Conservation (phyloP, 2,329 filamentous ascomycete genomes). For the Stachybotrys elegans region DNA sequence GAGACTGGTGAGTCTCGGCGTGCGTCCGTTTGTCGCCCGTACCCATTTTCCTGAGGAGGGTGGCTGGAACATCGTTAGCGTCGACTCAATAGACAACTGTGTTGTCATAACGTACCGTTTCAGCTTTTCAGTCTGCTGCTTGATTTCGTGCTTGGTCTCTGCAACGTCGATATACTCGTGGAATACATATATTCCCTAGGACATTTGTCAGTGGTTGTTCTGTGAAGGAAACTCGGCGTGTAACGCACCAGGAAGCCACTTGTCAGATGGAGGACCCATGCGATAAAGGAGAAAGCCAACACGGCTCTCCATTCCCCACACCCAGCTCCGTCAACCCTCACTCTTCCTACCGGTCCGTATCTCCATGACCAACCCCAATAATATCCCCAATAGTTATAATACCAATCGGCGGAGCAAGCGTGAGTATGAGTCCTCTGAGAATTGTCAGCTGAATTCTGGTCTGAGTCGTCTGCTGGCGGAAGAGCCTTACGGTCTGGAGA, state of each 20-base stretch:
- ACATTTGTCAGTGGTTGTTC: not conserved
- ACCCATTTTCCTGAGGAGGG: too few species aligned
- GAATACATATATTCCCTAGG: not conserved
- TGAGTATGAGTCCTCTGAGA: conserved; percentile 9
- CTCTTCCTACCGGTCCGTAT: conserved; percentile 8
- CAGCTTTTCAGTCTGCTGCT: not conserved
- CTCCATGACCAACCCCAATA: conserved; percentile 18
- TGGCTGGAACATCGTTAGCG: too few species aligned
- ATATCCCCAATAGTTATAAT: conserved; percentile 19
- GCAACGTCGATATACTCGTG: not conserved
- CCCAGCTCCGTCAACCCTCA: conserved; percentile 8
- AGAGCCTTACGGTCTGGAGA: conserved; percentile 13
- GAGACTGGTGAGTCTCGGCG: too few species aligned
- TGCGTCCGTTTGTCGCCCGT: too few species aligned
- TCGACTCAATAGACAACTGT: too few species aligned
- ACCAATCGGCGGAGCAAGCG: conserved; percentile 15
- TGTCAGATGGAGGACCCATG: conserved; percentile 12
- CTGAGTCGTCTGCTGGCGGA: too few species aligned
- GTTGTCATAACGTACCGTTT: not conserved
- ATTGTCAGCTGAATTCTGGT: too few species aligned
- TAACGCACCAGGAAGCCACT: conserved; percentile 15
- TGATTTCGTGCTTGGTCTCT: not conserved
- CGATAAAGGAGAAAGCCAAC: conserved; percentile 18
- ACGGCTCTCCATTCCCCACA: conserved; percentile 16
- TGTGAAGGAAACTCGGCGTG: not conserved